Base-by-base conservation (phyloP, 2,329 filamentous ascomycete species). In the Pseudocercospora vitis region DNA sequence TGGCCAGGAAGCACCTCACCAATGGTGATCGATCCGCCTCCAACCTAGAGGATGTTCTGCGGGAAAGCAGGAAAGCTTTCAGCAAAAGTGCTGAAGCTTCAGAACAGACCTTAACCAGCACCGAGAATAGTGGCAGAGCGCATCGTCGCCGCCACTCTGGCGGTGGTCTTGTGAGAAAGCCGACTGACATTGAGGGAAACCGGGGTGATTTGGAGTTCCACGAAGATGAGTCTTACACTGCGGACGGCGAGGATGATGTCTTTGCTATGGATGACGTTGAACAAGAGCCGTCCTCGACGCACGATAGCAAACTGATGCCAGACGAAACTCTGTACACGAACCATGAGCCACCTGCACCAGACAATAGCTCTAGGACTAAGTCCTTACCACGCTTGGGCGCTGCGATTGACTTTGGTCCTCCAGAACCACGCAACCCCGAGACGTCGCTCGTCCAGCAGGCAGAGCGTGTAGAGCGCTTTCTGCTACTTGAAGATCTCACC, bases 401-500 rank as follows among this genome's bases (percentile, higher is more conserved):
- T 21, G 60, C 69, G 3, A 68, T 70, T 48, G 61, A 66, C 29
- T 56, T 71, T 19, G 57, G 31, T 18, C 57, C 53, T 2, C 45
- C 54, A 8, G 63, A 62, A 37, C 66, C 68, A 9, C 66, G 67
- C 8, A 78, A 78, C 52, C 76, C 75, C 1, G 70, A 75, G 28
- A 70, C 75, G 63, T 75, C 75, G 7, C 71, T 70, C 42, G 75
- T 73, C 46, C 76, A 74, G 61, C 71, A 69, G n/a, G 76, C 74
- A 50, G 74, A 77, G 52, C 85, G 92, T 26, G 88, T 95, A 3
- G 89, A 96, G 65, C 95, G 92, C 68, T 99, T 99, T 69, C 77
- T 99, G 11, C 79, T 99, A 0, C 76, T 99, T 7, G 94, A 99
- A 72, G 94, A 99, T 69, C 80, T 99, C 44, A 99, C 94, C 1